Evolutionary conservation across 305 asterid genomes (phyloP).

Genomic region (Petunia hybrid): DNA sequence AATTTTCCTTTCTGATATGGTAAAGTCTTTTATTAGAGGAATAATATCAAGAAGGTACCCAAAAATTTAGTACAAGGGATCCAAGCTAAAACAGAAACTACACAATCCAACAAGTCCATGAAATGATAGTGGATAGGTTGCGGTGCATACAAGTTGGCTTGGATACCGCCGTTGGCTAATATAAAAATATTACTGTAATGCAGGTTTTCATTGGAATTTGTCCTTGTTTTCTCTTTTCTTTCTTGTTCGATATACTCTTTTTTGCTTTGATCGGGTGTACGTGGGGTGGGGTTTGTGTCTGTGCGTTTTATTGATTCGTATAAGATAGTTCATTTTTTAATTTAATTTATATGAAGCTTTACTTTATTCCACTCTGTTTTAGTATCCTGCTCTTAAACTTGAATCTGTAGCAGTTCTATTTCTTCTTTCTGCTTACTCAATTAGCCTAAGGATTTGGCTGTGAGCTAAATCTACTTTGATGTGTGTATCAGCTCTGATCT

Average conservation of each 20-base stretch:
- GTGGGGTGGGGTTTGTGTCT: slow-evolving; percentile 9
- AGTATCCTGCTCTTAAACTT: not conserved
- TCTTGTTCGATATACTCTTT: slow-evolving; percentile 13
- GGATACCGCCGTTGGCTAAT: not conserved
- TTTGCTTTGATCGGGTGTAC: slow-evolving; percentile 10
- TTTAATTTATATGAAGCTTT: not conserved
- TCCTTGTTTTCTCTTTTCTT: slow-evolving; percentile 4
- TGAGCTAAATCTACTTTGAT: not conserved
- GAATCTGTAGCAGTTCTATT: not conserved
- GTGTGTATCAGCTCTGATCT: slow-evolving; percentile 2
- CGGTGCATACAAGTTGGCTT: not conserved
- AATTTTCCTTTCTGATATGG: no score
- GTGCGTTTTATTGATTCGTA: not conserved
- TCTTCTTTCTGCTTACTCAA: not conserved
- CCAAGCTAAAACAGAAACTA: no score
- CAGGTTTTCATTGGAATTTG: slow-evolving; percentile 3
- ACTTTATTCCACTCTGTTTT: not conserved
- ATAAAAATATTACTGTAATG: not conserved
- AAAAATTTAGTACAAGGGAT: no score
- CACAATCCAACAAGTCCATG: no score
- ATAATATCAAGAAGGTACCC: no score
- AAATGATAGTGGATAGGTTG: not conserved
- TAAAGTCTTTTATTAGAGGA: no score
- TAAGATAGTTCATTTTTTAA: not conserved
- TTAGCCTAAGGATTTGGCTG: not conserved